Conservation (phyloP, 108 stramenopile genomes). For the Cyclotella distinguenda region DNA sequence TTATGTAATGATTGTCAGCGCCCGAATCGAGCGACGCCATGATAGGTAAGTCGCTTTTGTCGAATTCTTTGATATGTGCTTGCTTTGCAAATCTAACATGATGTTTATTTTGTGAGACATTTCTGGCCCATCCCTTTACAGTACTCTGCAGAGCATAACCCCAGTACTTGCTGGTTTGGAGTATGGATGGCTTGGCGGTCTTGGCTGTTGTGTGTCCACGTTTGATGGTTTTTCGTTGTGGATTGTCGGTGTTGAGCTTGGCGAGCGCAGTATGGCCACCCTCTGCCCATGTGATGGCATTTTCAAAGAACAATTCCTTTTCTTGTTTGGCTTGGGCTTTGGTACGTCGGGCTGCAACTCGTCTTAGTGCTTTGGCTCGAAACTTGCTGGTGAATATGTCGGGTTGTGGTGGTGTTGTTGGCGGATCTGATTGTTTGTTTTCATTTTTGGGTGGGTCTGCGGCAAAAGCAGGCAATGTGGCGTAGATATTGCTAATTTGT, state of each 20-base stretch:
- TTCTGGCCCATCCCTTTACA: not conserved
- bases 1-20: not conserved
- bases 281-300: not conserved
- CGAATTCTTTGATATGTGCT: not conserved
- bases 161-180: not conserved
- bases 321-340: not conserved
- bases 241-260: not conserved
- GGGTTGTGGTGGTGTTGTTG: not conserved
- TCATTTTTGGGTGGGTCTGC: slow-evolving; percentile 2
- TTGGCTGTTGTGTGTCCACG: not conserved
- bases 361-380: not conserved
- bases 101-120: not conserved
- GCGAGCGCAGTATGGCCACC: not conserved
- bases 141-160: not conserved
- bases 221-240: not conserved
- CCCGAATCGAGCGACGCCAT: not conserved
- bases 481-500: not conserved
- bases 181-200: not conserved
- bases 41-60: not conserved
- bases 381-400: not conserved
- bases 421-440: not conserved
- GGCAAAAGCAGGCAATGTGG: not conserved
- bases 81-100: not conserved
- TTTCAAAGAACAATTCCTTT: not conserved
- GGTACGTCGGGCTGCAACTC: not conserved